phyloP scores from a whole-genome alignment of 768 basidiomycete species.

The Mycena floridula region DNA sequence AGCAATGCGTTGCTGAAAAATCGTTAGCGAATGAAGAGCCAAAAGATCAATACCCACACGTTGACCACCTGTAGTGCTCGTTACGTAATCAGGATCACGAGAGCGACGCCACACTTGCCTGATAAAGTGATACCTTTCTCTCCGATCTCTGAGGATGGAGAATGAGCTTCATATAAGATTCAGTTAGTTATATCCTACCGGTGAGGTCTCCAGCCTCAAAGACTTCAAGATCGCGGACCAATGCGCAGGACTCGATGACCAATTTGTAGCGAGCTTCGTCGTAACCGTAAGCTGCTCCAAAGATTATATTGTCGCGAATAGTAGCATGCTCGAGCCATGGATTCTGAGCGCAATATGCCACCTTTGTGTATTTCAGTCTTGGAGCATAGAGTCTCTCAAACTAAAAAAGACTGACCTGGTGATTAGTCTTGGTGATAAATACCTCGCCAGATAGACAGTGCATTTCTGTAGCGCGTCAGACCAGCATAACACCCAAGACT shows the following conservation, averaged over 20 bases:
- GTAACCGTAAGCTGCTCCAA: constrained; percentile 53
- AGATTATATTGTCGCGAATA: constrained; percentile 77
- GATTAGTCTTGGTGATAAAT: constrained; percentile 46
- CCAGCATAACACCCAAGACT: background rate
- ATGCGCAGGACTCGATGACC: constrained; percentile 71
- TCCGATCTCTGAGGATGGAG: constrained; percentile 55
- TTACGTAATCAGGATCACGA: background rate
- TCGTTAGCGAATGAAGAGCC: too few species aligned
- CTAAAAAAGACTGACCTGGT: too few species aligned
- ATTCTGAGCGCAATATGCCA: constrained; percentile 67
- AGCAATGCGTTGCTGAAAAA: too few species aligned
- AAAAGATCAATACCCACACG: too few species aligned
- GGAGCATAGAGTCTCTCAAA: too few species aligned
- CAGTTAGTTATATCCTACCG: constrained; percentile 27
- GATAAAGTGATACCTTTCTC: constrained; percentile 75
- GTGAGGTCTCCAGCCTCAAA: constrained; percentile 77
- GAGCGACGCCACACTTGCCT: constrained; percentile 22
- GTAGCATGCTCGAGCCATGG: constrained; percentile 79
- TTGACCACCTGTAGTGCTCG: constrained; percentile 63
- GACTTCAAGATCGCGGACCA: constrained; percentile 63
- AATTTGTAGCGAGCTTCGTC: constrained; percentile 57
- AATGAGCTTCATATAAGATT: background rate
- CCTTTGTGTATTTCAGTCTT: too few species aligned
- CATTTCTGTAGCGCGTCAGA: constrained; percentile 40
- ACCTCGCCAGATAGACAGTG: constrained; percentile 48